Percentiles rank a stretch among this genome's conserved stretches.
phyloP scores from a whole-genome alignment of 2,329 filamentous ascomycete genomes.

The Zarea fungicola region DNA sequence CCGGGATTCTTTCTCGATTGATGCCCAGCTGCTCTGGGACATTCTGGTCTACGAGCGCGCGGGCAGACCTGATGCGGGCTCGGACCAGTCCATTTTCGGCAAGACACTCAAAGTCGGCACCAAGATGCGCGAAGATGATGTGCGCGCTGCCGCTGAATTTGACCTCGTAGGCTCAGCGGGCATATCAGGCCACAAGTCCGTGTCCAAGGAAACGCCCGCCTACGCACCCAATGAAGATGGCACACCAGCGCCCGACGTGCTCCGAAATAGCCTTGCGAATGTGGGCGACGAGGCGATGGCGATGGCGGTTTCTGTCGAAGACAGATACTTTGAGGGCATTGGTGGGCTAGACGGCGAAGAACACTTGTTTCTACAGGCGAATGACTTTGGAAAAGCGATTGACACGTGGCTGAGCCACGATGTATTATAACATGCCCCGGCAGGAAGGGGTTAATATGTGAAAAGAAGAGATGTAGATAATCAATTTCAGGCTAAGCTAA shows the following conservation, averaged over 20 bases:
- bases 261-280: constrained; percentile 6
- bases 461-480: neutral
- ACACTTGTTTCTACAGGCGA: constrained; percentile 26
- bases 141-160: constrained; percentile 25
- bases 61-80: constrained; percentile 19
- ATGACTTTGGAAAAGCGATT: constrained; percentile 31
- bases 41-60: constrained; percentile 32
- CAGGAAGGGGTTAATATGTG: neutral
- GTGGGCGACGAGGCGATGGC: neutral
- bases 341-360: constrained; percentile 20
- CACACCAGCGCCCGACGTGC: neutral
- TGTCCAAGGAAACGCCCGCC: constrained; percentile 27
- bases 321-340: constrained; percentile 20
- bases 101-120: constrained; percentile 12
- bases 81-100: constrained; percentile 22
- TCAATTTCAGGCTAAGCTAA: neutral
- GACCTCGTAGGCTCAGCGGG: constrained; percentile 33
- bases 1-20: constrained; percentile 24
- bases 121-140: constrained; percentile 3
- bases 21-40: constrained; percentile 31
- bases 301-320: constrained; percentile 14
- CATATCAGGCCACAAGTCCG: constrained; percentile 33
- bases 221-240: constrained; percentile 28
- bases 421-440: constrained; percentile 6
- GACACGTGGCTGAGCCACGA: constrained; percentile 28